These are phyloP conservation scores for Phytopythium sindhum DNA, from an alignment of 352 stramenopile genomes.

Conservation along the genomic window DNA sequence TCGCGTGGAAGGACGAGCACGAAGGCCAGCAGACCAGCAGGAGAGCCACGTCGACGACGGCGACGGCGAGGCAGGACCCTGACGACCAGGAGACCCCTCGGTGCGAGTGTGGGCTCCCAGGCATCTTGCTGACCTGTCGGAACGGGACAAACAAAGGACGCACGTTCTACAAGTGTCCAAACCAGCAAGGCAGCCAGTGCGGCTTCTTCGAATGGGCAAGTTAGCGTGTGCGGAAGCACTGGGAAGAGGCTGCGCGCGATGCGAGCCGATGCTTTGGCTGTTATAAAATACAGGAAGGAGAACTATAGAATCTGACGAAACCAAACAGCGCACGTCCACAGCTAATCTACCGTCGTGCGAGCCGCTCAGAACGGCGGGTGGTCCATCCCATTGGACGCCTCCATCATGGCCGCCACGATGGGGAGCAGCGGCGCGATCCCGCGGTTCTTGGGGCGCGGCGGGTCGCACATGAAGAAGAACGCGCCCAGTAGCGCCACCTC, in stretches of 20 bases:
- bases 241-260: not conserved
- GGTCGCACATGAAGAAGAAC: conserved; percentile 60
- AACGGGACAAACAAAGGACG: conserved; percentile 86
- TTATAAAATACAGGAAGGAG: not conserved
- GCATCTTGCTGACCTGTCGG: conserved; percentile 55
- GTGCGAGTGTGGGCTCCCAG: conserved; percentile 46
- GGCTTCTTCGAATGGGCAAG: conserved; percentile 92
- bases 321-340: not conserved
- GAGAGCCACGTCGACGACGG: not conserved
- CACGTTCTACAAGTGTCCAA: conserved; percentile 92
- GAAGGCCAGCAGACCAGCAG: conserved; percentile 9
- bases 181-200: conserved; percentile 78
- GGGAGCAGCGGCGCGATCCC: conserved; percentile 39
- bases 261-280: not conserved
- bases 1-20: conserved; percentile 91
- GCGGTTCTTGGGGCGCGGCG: conserved; percentile 14
- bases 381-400: conserved; percentile 28
- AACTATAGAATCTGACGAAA: conserved; percentile 8
- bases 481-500: conserved; percentile 55
- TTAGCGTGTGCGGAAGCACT: conserved; percentile 1
- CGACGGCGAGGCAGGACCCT: not conserved
- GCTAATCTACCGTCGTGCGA: too few species aligned
- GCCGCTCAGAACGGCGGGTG: conserved; percentile 20
- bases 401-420: conserved; percentile 62
- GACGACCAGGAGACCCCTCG: conserved; percentile 9